Evolutionary conservation across 192 early-diverging fungal genomes (phyloP).

Genomic region (Mortierella alpina): DNA sequence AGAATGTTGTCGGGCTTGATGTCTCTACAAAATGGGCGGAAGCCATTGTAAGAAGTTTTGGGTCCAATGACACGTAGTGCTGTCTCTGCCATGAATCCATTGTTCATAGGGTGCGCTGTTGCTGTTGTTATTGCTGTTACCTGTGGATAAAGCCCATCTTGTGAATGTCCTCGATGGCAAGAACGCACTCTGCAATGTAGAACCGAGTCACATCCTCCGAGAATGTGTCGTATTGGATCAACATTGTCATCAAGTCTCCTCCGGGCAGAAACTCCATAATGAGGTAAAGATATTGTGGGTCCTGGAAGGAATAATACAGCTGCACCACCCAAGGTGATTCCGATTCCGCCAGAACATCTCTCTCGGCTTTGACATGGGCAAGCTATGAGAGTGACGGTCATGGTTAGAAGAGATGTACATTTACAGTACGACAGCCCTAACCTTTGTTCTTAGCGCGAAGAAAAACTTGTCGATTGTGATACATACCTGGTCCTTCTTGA

Average conservation of each 20-base stretch:
- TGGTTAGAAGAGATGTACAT: neutral
- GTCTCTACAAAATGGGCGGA: conserved; percentile 58
- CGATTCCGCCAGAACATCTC: conserved; percentile 97
- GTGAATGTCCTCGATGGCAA: conserved; percentile 95
- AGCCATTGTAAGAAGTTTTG: neutral
- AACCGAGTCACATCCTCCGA: conserved; percentile 98
- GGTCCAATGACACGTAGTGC: neutral
- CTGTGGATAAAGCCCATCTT: conserved; percentile 94
- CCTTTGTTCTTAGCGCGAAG: too few relatives aligned
- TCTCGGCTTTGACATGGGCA: conserved; percentile 97
- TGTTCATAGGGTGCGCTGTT: neutral
- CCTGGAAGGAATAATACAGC: conserved; percentile 99
- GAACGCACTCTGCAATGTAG: conserved; percentile 97
- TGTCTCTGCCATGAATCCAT: neutral
- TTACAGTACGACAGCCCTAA: neutral
- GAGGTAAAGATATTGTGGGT: conserved; percentile 90
- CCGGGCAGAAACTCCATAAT: conserved; percentile 99
- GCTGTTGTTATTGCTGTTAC: conserved; percentile 2
- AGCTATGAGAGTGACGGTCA: conserved; percentile 56
- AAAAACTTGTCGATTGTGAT: too few relatives aligned
- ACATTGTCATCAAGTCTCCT: conserved; percentile 99
- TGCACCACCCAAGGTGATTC: conserved; percentile 98
- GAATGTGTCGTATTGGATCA: conserved; percentile 98
- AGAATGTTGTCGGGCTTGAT: conserved; percentile 92
- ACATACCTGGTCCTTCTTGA: conserved; percentile 94